phyloP scores from a whole-genome alignment of 106 monocot species.

The Platanthera zijinensis region DNA sequence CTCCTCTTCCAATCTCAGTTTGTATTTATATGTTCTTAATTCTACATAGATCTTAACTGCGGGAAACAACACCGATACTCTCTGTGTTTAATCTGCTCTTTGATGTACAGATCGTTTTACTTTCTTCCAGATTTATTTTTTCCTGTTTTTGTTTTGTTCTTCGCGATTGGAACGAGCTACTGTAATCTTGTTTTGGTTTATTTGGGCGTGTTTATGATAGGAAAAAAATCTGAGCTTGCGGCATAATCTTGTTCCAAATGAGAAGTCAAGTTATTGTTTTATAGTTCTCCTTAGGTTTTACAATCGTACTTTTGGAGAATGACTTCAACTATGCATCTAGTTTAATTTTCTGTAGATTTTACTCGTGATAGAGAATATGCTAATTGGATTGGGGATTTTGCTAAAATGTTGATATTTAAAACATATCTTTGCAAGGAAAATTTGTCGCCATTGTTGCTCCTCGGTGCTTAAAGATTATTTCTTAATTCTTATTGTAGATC shows the following conservation, averaged over 20 bases:
- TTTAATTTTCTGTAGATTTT: neutral
- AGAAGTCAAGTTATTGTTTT: neutral
- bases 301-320: neutral
- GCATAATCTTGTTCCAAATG: neutral
- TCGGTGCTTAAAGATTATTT: neutral
- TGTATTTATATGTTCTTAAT: neutral
- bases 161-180: neutral
- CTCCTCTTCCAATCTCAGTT: neutral
- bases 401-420: neutral
- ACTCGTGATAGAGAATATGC: neutral
- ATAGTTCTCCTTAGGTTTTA: neutral
- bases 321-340: neutral
- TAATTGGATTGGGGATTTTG: neutral
- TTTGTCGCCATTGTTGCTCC: neutral
- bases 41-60: neutral
- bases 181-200: neutral
- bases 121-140: neutral
- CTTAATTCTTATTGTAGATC: neutral
- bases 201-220: neutral
- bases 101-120: neutral
- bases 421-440: neutral
- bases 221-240: neutral
- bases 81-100: neutral
- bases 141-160: neutral
- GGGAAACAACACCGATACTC: neutral